A percentile compares a stretch with the other conserved stretches of the same genome.
These are phyloP conservation scores for Bipolaris cookei DNA, from an alignment of 2,329 filamentous ascomycete species.

Conservation along the genomic window DNA sequence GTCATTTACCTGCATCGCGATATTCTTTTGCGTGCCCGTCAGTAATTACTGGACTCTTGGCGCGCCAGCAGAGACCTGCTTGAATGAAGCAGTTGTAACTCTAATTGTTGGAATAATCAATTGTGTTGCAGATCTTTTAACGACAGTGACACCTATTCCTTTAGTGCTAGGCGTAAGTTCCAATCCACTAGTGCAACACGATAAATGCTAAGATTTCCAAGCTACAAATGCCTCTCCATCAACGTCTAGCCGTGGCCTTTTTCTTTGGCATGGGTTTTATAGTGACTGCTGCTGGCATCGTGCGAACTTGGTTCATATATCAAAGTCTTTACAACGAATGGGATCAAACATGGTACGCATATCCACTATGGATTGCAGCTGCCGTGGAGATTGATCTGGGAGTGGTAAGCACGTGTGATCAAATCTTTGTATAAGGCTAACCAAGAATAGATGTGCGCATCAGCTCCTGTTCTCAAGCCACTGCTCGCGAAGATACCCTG, in stretches of 20 bases:
- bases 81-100: slow-evolving; percentile 51
- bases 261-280: slow-evolving; percentile 52
- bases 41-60: slow-evolving; percentile 53
- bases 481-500: slow-evolving; percentile 38
- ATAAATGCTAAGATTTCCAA: not conserved
- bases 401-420: slow-evolving; percentile 45
- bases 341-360: slow-evolving; percentile 55
- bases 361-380: slow-evolving; percentile 56
- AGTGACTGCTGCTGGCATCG: slow-evolving; percentile 52
- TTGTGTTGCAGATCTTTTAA: slow-evolving; percentile 51
- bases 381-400: slow-evolving; percentile 56
- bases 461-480: slow-evolving; percentile 41
- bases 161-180: slow-evolving; percentile 46
- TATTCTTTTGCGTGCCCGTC: slow-evolving; percentile 54
- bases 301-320: slow-evolving; percentile 55
- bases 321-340: slow-evolving; percentile 50
- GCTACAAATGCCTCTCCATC: slow-evolving; percentile 52
- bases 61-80: slow-evolving; percentile 40
- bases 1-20: slow-evolving; percentile 42
- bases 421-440: not conserved
- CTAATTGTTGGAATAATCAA: slow-evolving; percentile 53
- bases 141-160: slow-evolving; percentile 54
- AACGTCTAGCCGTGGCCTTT: slow-evolving; percentile 49
- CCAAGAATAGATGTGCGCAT: slow-evolving; percentile 36
- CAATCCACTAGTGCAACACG: not conserved